Percentiles rank a stretch among this genome's conserved stretches.
Evolutionary conservation across 371 early-diverging fungal species (phyloP).

Genomic region (Nosema granulosis): DNA sequence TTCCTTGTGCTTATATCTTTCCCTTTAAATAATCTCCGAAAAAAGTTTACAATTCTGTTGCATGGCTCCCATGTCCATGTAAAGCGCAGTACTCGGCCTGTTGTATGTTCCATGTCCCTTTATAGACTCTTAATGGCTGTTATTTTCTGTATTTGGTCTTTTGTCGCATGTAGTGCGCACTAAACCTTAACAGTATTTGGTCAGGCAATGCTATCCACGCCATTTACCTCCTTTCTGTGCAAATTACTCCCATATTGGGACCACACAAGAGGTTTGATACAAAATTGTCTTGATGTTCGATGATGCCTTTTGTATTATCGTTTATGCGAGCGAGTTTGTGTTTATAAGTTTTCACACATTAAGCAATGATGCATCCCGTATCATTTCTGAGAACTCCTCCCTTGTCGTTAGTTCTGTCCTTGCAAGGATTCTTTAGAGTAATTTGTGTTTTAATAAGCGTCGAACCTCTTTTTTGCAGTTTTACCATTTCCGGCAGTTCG

Average conservation of each 20-base stretch:
- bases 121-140: too few relatives aligned
- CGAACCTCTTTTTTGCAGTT: background rate
- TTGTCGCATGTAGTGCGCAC: too few relatives aligned
- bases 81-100: too few relatives aligned
- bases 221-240: background rate
- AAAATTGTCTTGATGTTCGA: background rate
- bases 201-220: conserved; percentile 10
- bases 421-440: background rate
- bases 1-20: too few relatives aligned
- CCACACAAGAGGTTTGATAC: background rate
- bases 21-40: too few relatives aligned
- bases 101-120: too few relatives aligned
- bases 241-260: background rate
- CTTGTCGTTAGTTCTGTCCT: background rate
- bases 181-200: background rate
- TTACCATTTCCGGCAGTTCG: background rate
- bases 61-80: too few relatives aligned
- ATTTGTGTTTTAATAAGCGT: background rate
- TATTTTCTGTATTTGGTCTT: too few relatives aligned
- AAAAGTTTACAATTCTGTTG: too few relatives aligned
- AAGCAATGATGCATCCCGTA: background rate
- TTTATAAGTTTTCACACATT: background rate
- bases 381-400: background rate
- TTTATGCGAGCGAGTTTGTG: background rate
- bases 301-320: background rate